A percentile compares a stretch with the other conserved stretches of the same genome.
Evolutionary conservation across 805 yeast genomes (phyloP).

Genomic region (Dipodascopsis tothii): DNA sequence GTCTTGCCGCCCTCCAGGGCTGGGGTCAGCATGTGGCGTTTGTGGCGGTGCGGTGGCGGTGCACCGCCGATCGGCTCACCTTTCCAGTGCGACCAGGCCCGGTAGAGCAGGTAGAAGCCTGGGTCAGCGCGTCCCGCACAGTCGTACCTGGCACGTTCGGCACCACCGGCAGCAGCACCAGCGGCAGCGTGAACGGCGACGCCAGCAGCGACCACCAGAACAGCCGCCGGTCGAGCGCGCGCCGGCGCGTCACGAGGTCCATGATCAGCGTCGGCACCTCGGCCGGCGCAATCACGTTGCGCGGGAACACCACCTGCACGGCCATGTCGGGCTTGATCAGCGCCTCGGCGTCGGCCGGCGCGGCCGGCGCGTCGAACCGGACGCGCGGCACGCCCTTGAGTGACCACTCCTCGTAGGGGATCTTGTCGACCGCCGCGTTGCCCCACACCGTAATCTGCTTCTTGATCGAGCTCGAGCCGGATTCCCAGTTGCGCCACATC

Average conservation of each 20-base stretch:
- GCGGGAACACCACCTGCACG: conserved; percentile 45
- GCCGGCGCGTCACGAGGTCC: neutral
- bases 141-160: conserved; percentile 77
- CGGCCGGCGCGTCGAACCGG: conserved; percentile 18
- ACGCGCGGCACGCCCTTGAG: conserved; percentile 68
- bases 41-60: neutral
- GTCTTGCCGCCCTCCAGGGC: conserved; percentile 71
- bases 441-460: conserved; percentile 49
- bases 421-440: conserved; percentile 47
- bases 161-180: conserved; percentile 72
- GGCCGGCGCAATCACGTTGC: conserved; percentile 29
- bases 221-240: neutral
- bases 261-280: conserved; percentile 36
- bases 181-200: conserved; percentile 72
- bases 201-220: conserved; percentile 42
- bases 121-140: neutral
- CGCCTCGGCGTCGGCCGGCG: conserved; percentile 7
- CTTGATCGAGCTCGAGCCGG: conserved; percentile 52
- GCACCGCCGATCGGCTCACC: conserved; percentile 7
- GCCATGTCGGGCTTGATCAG: conserved; percentile 16
- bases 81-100: conserved; percentile 77
- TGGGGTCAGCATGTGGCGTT: neutral
- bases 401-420: conserved; percentile 76
- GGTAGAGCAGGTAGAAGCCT: conserved; percentile 61
- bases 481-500: conserved; percentile 56